Conservation (phyloP, 495 filamentous ascomycete genomes). For the Penicillium steckii region DNA sequence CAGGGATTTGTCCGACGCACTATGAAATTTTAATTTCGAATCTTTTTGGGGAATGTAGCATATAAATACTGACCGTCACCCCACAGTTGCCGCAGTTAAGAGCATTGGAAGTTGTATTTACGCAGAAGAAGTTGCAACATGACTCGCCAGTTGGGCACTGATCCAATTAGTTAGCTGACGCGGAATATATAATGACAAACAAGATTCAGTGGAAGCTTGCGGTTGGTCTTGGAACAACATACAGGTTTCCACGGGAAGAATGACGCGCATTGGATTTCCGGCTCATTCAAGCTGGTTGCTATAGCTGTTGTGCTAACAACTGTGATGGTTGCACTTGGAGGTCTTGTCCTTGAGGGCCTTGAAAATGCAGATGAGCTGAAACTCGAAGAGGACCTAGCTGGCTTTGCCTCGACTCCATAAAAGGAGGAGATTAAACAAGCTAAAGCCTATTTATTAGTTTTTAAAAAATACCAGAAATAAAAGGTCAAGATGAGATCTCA, state of each 20-base stretch:
- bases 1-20: slow-evolving; percentile 16
- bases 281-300: background rate
- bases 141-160: slow-evolving; percentile 13
- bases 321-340: slow-evolving; percentile 3
- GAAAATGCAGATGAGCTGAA: background rate
- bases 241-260: slow-evolving; percentile 19
- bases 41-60: background rate
- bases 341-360: background rate
- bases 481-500: background rate
- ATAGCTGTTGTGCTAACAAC: slow-evolving; percentile 4
- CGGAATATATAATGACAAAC: background rate
- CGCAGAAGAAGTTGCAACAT: slow-evolving; percentile 22
- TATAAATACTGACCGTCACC: slow-evolving; percentile 2
- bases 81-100: slow-evolving; percentile 19
- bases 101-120: slow-evolving; percentile 5
- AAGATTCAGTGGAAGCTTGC: background rate
- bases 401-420: slow-evolving; percentile 8
- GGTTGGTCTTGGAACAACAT: background rate
- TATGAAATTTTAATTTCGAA: background rate
- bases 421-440: background rate
- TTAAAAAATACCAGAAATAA: background rate
- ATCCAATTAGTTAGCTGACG: background rate
- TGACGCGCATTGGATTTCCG: slow-evolving; percentile 1
- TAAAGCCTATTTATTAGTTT: background rate
- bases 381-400: background rate